These are phyloP conservation scores for Butyriboletus regius DNA, from an alignment of 1,284 basidiomycete genomes.

Conservation along the genomic window DNA sequence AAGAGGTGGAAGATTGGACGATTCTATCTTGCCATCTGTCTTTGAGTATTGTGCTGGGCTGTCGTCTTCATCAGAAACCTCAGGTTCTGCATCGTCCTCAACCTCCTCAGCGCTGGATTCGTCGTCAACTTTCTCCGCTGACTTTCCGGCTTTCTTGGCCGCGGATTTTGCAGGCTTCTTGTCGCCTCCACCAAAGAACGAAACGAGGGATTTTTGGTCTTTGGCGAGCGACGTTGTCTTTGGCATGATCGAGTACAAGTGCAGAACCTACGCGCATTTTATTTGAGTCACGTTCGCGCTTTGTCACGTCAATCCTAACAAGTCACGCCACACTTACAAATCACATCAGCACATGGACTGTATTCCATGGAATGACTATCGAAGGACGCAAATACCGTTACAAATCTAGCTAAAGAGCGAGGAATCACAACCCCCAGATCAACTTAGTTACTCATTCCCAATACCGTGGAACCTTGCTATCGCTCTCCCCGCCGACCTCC, in stretches of 20 bases:
- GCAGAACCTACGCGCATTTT: slow-evolving; percentile 7
- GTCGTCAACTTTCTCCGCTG: slow-evolving; percentile 26
- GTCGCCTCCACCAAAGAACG: slow-evolving; percentile 43
- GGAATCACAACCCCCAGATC: background rate
- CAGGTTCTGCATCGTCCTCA: slow-evolving; percentile 22
- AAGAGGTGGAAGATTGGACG: slow-evolving; percentile 72
- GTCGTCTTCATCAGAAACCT: slow-evolving; percentile 28
- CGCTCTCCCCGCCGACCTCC: slow-evolving; percentile 58
- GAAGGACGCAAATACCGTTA: slow-evolving; percentile 5
- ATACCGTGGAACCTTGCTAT: slow-evolving; percentile 60
- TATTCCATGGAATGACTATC: slow-evolving; percentile 9
- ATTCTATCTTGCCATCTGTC: slow-evolving; percentile 39
- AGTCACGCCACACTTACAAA: slow-evolving; percentile 16
- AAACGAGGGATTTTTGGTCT: slow-evolving; percentile 48
- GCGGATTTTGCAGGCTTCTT: slow-evolving; percentile 18
- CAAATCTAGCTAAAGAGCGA: slow-evolving; percentile 1
- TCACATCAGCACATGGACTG: background rate
- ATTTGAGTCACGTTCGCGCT: slow-evolving; percentile 28
- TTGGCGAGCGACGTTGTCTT: slow-evolving; percentile 38
- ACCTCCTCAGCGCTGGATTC: slow-evolving; percentile 17
- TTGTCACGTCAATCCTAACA: slow-evolving; percentile 19
- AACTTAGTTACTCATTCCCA: slow-evolving; percentile 59
- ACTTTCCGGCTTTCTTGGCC: slow-evolving; percentile 26
- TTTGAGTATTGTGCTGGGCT: slow-evolving; percentile 32
- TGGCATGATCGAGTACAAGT: slow-evolving; percentile 38